Base-by-base conservation (phyloP, 352 stramenopile species). In the Phytophthora fragariae region DNA sequence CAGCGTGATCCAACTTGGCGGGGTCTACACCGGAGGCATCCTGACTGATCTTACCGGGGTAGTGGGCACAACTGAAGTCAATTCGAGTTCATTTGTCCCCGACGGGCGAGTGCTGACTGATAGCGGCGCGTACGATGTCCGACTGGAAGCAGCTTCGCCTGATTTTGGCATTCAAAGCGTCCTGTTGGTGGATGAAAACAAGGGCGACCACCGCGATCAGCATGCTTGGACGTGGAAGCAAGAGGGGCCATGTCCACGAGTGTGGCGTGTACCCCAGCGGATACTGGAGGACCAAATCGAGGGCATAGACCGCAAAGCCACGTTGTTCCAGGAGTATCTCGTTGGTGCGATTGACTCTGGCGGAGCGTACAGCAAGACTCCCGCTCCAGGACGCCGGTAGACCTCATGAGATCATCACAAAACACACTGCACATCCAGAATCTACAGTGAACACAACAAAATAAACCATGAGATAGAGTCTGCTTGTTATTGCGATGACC, bases 271-370 rank as follows among this genome's bases (percentile, higher is more conserved):
- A 1, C 79, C 83, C 0, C 67, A 85, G 5, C 70, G 62, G 19
- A 80, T 90, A 72, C 75, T 92, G 41, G 70, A 84, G 57, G 47
- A 62, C 12, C 47, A 46, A 49, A 68, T 83, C 63, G 10, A 41
- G 12, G 57, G 54, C 44, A 8, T 60, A 2, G 55, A 82, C 27
- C 39, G 27, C 39, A 64, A 75, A 31, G 58, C 79, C 27, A 54
- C 62, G 6, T 57, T 91, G 33, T 80, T 84, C 62, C 59, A 67
- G 2, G 64, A 84, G 14, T 87, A 88, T 60, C 62, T 86, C 35
- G 69, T 92, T 27, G 80, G 85, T 15, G 83, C 81, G n/a, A 73
- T 90, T n/a, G 75, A 90, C 49, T 76, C 57, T 11, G 80, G 79
- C 12, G 85, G 85, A 11, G 74, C 68, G 21, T 82, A 80, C 57